phyloP scores from a whole-genome alignment of 1,139 yeast species.

The Pichia norvegensis region DNA sequence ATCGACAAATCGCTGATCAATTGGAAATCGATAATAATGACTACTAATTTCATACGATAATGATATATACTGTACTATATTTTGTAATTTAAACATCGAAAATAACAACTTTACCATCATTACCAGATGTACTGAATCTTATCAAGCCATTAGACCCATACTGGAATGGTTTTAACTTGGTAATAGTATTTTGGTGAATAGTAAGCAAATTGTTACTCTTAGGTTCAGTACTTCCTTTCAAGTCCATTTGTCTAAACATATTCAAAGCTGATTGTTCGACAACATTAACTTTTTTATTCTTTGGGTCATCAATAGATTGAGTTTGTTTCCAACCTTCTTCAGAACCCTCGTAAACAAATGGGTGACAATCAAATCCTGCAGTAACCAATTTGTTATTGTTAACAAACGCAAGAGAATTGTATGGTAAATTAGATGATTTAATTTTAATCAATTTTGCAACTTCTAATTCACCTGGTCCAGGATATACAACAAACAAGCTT shows the following conservation, averaged over 20 bases:
- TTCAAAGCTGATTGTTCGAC: constrained; percentile 71
- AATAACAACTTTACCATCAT: constrained; percentile 86
- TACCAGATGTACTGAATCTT: constrained; percentile 64
- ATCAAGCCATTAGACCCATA: constrained; percentile 33
- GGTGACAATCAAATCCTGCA: constrained; percentile 92
- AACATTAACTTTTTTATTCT: constrained; percentile 43
- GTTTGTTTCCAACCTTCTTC: constrained; percentile 60
- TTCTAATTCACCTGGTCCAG: constrained; percentile 39
- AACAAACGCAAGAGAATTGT: constrained; percentile 64
- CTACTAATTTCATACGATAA: background rate
- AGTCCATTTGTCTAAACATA: constrained; percentile 93
- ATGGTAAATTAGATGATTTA: constrained; percentile 75
- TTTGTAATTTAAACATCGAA: constrained; percentile 30
- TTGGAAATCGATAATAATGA: constrained; percentile 9
- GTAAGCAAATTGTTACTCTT: constrained; percentile 52
- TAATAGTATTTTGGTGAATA: constrained; percentile 87
- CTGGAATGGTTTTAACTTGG: constrained; percentile 48
- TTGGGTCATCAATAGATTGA: constrained; percentile 57
- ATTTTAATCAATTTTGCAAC: constrained; percentile 34
- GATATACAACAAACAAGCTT: constrained; percentile 66
- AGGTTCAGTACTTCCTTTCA: constrained; percentile 71
- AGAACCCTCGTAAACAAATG: constrained; percentile 72
- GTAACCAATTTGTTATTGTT: constrained; percentile 62
- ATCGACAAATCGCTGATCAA: constrained; percentile 13
- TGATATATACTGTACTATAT: background rate